Percentiles rank a stretch among this genome's conserved stretches.
phyloP scores from a whole-genome alignment of 2,329 filamentous ascomycete genomes.

The Diaporthe nobilis region DNA sequence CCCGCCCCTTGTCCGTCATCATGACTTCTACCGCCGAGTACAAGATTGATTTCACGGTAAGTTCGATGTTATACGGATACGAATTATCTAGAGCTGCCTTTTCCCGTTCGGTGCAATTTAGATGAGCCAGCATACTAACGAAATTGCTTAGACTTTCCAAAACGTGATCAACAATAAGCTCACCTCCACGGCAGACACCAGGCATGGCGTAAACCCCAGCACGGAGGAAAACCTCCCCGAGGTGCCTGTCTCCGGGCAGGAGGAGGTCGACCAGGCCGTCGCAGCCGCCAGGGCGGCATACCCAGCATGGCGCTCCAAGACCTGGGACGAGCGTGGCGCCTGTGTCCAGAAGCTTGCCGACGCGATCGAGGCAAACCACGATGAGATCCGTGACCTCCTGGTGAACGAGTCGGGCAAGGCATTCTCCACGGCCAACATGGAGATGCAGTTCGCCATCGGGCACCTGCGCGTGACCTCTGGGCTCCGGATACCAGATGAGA shows the following conservation, averaged over 20 bases:
- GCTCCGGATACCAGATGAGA: constrained; percentile 42
- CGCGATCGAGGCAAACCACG: constrained; percentile 40
- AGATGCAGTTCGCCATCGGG: constrained; percentile 36
- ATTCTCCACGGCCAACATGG: constrained; percentile 39
- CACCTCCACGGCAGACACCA: constrained; percentile 57
- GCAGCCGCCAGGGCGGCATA: constrained; percentile 61
- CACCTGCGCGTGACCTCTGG: constrained; percentile 38
- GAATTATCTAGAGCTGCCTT: not conserved
- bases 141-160: constrained; percentile 50
- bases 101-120: too few relatives aligned
- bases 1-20: not conserved
- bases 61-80: not conserved
- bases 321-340: constrained; percentile 40
- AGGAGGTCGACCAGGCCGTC: constrained; percentile 64
- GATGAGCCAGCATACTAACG: not conserved
- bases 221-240: constrained; percentile 61
- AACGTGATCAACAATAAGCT: constrained; percentile 66
- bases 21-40: constrained; percentile 23
- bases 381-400: constrained; percentile 39
- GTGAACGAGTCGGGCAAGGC: constrained; percentile 43
- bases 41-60: constrained; percentile 27
- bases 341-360: constrained; percentile 38
- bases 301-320: constrained; percentile 54
- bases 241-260: constrained; percentile 60
- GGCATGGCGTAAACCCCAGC: constrained; percentile 64